These are phyloP conservation scores for Taiozyma onychis DNA, from an alignment of 1,139 yeast species.

Conservation along the genomic window DNA sequence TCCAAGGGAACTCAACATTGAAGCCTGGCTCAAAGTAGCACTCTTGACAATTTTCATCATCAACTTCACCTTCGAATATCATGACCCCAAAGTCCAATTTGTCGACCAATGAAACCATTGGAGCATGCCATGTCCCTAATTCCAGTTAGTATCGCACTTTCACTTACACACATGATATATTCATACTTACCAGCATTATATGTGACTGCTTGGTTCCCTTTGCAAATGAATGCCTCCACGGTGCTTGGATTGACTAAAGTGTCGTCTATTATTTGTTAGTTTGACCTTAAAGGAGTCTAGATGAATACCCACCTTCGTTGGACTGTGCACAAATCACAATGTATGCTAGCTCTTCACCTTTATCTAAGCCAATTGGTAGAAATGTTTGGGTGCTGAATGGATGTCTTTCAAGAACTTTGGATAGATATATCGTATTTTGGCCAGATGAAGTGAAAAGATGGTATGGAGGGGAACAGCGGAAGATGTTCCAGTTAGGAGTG, in stretches of 20 bases:
- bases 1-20: conserved; percentile 23
- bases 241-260: conserved; percentile 56
- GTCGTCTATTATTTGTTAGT: conserved; percentile 15
- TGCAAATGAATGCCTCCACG: conserved; percentile 64
- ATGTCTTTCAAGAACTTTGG: conserved; percentile 82
- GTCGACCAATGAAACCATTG: conserved; percentile 67
- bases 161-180: not conserved
- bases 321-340: conserved; percentile 77
- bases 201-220: conserved; percentile 84
- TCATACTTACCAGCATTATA: conserved; percentile 63
- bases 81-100: conserved; percentile 78
- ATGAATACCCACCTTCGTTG: conserved; percentile 17
- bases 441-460: conserved; percentile 40
- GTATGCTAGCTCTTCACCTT: conserved; percentile 42
- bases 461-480: conserved; percentile 72
- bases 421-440: conserved; percentile 34
- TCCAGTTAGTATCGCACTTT: not conserved
- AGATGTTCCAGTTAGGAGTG: conserved; percentile 74
- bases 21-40: conserved; percentile 55
- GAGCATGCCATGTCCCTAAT: conserved; percentile 72
- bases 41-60: conserved; percentile 81
- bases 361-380: conserved; percentile 73
- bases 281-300: not conserved
- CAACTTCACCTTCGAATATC: conserved; percentile 75
- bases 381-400: conserved; percentile 91